These are phyloP conservation scores for Hyaloperonospora brassicae DNA, from an alignment of 352 stramenopile genomes.

Conservation along the genomic window DNA sequence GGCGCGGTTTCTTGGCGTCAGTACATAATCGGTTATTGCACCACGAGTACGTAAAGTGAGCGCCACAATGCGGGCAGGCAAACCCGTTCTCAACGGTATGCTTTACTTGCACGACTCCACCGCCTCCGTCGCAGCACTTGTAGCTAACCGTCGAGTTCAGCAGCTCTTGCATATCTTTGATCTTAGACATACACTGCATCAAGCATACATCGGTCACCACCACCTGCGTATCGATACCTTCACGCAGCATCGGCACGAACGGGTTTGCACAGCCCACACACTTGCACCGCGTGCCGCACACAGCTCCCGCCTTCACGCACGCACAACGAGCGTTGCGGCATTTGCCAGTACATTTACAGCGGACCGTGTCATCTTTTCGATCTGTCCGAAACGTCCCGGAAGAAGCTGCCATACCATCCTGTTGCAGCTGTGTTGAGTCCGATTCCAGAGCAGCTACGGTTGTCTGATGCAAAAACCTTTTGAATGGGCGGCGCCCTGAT, in stretches of 20 bases:
- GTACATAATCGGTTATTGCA: slow-evolving; percentile 69
- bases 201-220: slow-evolving; percentile 68
- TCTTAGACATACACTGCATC: slow-evolving; percentile 77
- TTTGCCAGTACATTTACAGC: slow-evolving; percentile 80
- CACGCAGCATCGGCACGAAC: slow-evolving; percentile 62
- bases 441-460: slow-evolving; percentile 5
- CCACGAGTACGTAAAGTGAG: slow-evolving; percentile 74
- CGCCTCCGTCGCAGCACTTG: slow-evolving; percentile 48
- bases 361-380: slow-evolving; percentile 33
- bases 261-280: slow-evolving; percentile 72
- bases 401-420: slow-evolving; percentile 1
- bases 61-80: slow-evolving; percentile 43
- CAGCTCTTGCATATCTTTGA: slow-evolving; percentile 79
- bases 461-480: slow-evolving; percentile 55
- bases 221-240: slow-evolving; percentile 58
- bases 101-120: slow-evolving; percentile 54
- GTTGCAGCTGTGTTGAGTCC: slow-evolving; percentile 8
- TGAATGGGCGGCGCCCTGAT: slow-evolving; percentile 53
- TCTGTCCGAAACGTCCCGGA: slow-evolving; percentile 4
- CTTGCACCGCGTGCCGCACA: slow-evolving; percentile 75
- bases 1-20: slow-evolving; percentile 69
- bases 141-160: slow-evolving; percentile 61
- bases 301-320: slow-evolving; percentile 71
- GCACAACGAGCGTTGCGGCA: slow-evolving; percentile 75
- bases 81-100: slow-evolving; percentile 56